phyloP scores from a whole-genome alignment of 2,329 filamentous ascomycete species.

The Scolecobasidium constrictum region DNA sequence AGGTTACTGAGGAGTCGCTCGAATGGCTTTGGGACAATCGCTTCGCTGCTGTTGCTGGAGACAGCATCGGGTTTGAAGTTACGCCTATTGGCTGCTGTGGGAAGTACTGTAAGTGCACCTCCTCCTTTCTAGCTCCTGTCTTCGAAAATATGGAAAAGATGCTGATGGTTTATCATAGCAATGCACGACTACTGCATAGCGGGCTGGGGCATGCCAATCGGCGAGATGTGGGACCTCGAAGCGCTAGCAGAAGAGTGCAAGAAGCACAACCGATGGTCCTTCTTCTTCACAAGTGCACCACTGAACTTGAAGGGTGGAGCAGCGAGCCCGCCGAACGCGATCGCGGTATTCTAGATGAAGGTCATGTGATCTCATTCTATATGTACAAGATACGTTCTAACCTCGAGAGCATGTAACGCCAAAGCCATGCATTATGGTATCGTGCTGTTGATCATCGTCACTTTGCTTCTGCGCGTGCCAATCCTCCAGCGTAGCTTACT shows the following conservation, averaged over 20 bases:
- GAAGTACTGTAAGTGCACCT: not conserved
- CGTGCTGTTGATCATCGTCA: too few relatives aligned
- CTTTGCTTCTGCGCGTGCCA: too few relatives aligned
- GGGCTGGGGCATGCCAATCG: constrained; percentile 10
- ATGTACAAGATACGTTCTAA: too few relatives aligned
- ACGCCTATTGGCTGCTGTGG: not conserved
- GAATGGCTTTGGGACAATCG: constrained; percentile 48
- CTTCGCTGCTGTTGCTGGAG: constrained; percentile 47
- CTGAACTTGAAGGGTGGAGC: constrained; percentile 9
- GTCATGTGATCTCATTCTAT: too few relatives aligned
- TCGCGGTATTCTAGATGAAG: too few relatives aligned
- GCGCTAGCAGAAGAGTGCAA: constrained; percentile 6
- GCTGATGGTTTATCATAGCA: not conserved
- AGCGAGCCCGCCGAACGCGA: constrained; percentile 9
- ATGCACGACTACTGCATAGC: constrained; percentile 10
- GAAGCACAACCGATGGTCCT: constrained; percentile 7
- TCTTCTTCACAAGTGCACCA: constrained; percentile 9
- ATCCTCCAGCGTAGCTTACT: too few relatives aligned
- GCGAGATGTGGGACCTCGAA: constrained; percentile 11
- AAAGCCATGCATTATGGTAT: too few relatives aligned
- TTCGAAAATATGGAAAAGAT: too few relatives aligned
- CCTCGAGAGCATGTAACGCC: too few relatives aligned
- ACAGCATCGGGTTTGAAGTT: constrained; percentile 41
- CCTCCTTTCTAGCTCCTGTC: too few relatives aligned
- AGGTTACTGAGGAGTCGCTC: constrained; percentile 37